Base-by-base conservation (phyloP, 1,284 basidiomycete species). In the Naganishia liquefaciens region DNA sequence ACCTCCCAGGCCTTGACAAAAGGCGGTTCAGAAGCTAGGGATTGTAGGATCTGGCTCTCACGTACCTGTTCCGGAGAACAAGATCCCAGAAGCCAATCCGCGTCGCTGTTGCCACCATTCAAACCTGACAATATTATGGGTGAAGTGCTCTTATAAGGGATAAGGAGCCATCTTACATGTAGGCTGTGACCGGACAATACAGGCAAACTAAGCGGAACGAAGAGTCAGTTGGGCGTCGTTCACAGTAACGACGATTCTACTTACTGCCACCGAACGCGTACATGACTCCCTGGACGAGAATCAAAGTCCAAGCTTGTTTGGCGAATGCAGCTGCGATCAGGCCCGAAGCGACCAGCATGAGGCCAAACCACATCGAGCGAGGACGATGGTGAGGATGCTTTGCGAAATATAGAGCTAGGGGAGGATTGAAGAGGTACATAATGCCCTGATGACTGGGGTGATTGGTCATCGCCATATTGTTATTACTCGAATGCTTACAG, bases 81-180 rank as follows among this genome's bases (percentile, higher is more conserved):
- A 69, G 51, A 75, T 70, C 5, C 74, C 74, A 2, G 70, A 62
- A 1, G 74, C 71, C 3, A 75, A 53, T 13, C 74, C 74, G 6
- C 70, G 63, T 2, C 69, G 66, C 39, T 47, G 43, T 17, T 50
- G 65, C 65, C 68, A 72, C 71, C 71, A 72, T 44, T 71, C 70
- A 50, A 72, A 72, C 67, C 71, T 72, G 52, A 1, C 6, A 13
- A 25, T 6, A 39, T n/a, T 3, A 5, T 27, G 10, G 7, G 7
- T 19, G 47, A 63, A 53, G 27, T 23, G 44, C 11, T 19, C 2
- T 0, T 13, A 1, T 50, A 0, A 19, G 27, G 27, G 21, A 19
- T 19, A 13, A 21, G n/a, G 3, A 23, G 9, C 43, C 19, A 23
- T 68, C 65, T 43, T 43, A 72, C 71, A 72, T 68, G 51, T 70